phyloP scores from a whole-genome alignment of 306 rosid genomes.

The Cicer judaicum region DNA sequence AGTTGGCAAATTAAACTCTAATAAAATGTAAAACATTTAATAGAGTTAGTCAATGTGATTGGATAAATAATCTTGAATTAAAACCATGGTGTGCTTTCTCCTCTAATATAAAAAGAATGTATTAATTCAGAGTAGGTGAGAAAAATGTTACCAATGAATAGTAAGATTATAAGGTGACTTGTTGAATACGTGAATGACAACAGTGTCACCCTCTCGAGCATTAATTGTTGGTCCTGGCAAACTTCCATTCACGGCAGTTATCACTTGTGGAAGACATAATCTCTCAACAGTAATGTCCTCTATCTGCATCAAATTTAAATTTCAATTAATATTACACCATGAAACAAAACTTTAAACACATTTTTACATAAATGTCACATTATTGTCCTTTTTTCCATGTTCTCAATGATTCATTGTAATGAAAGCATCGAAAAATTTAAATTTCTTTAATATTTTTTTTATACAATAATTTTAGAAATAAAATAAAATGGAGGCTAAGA shows the following conservation, averaged over 20 bases:
- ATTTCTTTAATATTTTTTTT: neutral
- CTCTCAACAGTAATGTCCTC: conserved; percentile 29
- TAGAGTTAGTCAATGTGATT: neutral
- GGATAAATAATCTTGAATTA: neutral
- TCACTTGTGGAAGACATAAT: conserved; percentile 42
- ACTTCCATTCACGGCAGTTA: conserved; percentile 45
- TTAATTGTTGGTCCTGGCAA: conserved; percentile 49
- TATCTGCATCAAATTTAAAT: conserved; percentile 23
- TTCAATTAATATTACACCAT: too few relatives aligned
- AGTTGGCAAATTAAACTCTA: too few relatives aligned
- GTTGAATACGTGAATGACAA: conserved; percentile 42
- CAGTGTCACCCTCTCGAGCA: conserved; percentile 51
- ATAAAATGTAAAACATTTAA: neutral
- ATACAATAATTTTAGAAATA: neutral
- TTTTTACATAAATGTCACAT: too few relatives aligned
- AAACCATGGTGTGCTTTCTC: neutral
- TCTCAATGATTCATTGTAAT: neutral
- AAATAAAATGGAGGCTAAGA: neutral
- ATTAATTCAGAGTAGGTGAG: neutral
- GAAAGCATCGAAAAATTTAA: neutral
- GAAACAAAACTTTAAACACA: too few relatives aligned
- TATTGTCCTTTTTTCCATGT: neutral
- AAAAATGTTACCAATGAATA: conserved; percentile 43
- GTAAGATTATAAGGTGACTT: conserved; percentile 50
- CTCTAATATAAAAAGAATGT: neutral